phyloP scores from a whole-genome alignment of 441 rosid genomes.

The Gossypium schwendimanii region DNA sequence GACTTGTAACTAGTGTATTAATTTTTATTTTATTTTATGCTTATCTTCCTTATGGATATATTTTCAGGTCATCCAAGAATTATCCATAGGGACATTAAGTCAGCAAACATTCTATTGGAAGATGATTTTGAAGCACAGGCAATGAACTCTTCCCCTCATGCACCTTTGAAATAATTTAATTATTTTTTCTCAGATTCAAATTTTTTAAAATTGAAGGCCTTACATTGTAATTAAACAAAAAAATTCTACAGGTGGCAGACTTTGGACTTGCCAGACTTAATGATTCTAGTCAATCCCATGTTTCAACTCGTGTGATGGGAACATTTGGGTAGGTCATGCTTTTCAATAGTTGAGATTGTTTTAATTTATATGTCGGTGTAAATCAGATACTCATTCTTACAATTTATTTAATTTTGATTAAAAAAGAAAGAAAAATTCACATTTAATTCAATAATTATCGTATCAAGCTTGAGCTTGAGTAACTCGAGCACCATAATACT shows the following conservation, averaged over 20 bases:
- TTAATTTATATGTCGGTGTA: too few relatives aligned
- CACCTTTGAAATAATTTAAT: background rate
- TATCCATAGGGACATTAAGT: conserved; percentile 81
- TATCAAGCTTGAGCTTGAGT: too few relatives aligned
- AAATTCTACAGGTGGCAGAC: conserved; percentile 65
- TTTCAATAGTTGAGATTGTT: background rate
- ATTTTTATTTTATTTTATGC: too few relatives aligned
- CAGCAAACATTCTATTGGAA: conserved; percentile 76
- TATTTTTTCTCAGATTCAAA: background rate
- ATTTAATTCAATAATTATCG: too few relatives aligned
- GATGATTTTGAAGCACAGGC: conserved; percentile 76
- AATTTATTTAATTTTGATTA: too few relatives aligned
- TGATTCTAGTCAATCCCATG: conserved; percentile 69
- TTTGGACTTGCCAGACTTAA: conserved; percentile 87
- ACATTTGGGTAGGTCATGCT: conserved; percentile 69
- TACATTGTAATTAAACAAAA: background rate
- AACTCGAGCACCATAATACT: too few relatives aligned
- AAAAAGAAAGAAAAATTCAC: too few relatives aligned
- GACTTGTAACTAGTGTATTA: too few relatives aligned
- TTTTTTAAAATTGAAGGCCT: background rate
- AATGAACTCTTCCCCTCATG: background rate
- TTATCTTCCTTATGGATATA: conserved; percentile 5
- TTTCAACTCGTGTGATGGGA: conserved; percentile 94
- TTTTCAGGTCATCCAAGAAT: conserved; percentile 71
- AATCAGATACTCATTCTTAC: too few relatives aligned